Evolutionary conservation across 305 asterid genomes (phyloP).

Genomic region (Fraxinus albicans): DNA sequence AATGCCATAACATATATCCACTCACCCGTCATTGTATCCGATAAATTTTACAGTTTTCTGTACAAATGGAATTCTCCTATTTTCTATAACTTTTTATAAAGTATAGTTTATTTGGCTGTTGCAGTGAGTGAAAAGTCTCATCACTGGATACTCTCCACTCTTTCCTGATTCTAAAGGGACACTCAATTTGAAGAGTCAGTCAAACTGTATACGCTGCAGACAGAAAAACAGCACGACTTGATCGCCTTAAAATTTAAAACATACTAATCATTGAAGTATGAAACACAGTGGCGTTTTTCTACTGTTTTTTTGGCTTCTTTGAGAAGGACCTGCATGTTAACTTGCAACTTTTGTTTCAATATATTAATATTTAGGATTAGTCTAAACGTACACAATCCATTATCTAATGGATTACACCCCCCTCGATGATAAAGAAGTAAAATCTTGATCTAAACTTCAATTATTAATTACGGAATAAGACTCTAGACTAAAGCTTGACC

Average conservation of each 20-base stretch:
- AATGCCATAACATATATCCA: too few species aligned
- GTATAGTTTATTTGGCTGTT: not conserved
- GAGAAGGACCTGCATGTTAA: not conserved
- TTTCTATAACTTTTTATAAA: not conserved
- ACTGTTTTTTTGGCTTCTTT: not conserved
- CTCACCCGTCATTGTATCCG: too few species aligned
- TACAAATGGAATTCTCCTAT: too few species aligned
- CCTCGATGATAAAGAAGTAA: too few species aligned
- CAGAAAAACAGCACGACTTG: not conserved
- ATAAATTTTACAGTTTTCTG: too few species aligned
- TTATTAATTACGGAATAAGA: too few species aligned
- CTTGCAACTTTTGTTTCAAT: not conserved
- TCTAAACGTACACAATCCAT: too few species aligned
- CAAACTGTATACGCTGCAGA: not conserved
- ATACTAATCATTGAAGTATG: not conserved
- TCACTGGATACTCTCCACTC: not conserved
- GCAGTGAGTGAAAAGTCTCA: not conserved
- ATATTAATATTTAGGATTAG: too few species aligned
- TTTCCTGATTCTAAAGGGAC: not conserved
- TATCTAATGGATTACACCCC: too few species aligned
- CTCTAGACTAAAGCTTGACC: too few species aligned
- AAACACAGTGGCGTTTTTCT: not conserved
- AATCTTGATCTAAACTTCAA: not conserved
- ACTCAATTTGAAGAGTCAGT: not conserved
- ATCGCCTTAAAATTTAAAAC: not conserved